A percentile compares a stretch with the other conserved stretches of the same genome.
These are phyloP conservation scores for Neonectria ditissima DNA, from an alignment of 2,329 filamentous ascomycete species.

Conservation along the genomic window DNA sequence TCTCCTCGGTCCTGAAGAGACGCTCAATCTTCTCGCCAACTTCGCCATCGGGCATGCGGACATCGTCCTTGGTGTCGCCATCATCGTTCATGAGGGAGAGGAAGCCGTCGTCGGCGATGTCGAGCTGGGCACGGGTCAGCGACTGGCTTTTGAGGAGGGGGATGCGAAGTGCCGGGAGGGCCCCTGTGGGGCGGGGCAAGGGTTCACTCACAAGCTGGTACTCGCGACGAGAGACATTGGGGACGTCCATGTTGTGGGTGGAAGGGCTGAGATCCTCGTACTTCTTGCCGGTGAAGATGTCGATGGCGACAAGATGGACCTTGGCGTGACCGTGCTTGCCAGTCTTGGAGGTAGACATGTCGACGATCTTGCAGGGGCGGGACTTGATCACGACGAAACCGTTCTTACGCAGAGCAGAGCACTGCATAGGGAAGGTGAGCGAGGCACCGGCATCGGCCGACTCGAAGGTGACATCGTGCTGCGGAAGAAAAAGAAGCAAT, in stretches of 20 bases:
- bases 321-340: slow-evolving; percentile 99
- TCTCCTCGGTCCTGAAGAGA: slow-evolving; percentile 85
- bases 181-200: slow-evolving; percentile 41
- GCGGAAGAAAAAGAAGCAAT: slow-evolving; percentile 36
- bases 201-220: slow-evolving; percentile 86
- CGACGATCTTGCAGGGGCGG: slow-evolving; percentile 99
- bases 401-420: slow-evolving; percentile 99
- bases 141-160: slow-evolving; percentile 21
- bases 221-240: slow-evolving; percentile 90
- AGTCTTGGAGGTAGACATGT: slow-evolving; percentile 99
- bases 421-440: slow-evolving; percentile 96
- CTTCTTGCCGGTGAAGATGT: slow-evolving; percentile 99
- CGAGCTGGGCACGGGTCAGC: slow-evolving; percentile 69
- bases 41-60: slow-evolving; percentile 91
- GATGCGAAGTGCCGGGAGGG: slow-evolving; percentile 25
- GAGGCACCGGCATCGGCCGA: slow-evolving; percentile 97
- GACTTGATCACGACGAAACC: slow-evolving; percentile 98
- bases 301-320: slow-evolving; percentile 97
- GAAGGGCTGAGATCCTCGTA: slow-evolving; percentile 98
- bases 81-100: slow-evolving; percentile 92
- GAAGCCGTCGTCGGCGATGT: slow-evolving; percentile 94
- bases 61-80: slow-evolving; percentile 92
- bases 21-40: slow-evolving; percentile 86
- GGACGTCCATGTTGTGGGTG: slow-evolving; percentile 98
- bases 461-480: slow-evolving; percentile 85